Conservation (phyloP, 495 filamentous ascomycete species). For the Rhizodiscina lignyota region DNA sequence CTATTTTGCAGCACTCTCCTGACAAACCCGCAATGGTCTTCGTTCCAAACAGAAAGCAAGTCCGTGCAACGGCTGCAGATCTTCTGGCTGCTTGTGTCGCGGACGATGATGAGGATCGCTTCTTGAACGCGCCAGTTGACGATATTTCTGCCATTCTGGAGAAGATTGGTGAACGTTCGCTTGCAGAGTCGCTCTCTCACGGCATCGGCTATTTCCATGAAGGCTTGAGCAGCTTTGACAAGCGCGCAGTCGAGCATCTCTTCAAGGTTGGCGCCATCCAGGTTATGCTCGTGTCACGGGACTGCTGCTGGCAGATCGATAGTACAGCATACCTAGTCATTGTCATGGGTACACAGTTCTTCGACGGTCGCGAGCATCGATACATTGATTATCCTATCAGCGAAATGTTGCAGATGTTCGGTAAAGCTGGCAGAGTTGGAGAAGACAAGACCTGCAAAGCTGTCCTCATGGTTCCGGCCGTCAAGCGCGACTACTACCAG, state of each 20-base stretch:
- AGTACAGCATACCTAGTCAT: conserved; percentile 78
- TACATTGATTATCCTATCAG: conserved; percentile 95
- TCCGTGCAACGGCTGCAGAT: conserved; percentile 76
- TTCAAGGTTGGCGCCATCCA: conserved; percentile 88
- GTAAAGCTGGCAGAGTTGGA: conserved; percentile 66
- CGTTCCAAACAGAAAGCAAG: conserved; percentile 84
- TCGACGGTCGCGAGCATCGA: conserved; percentile 88
- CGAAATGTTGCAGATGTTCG: conserved; percentile 99
- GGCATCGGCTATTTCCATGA: conserved; percentile 97
- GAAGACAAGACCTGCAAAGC: conserved; percentile 71
- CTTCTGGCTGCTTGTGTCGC: conserved; percentile 67
- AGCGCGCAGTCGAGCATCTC: conserved; percentile 80
- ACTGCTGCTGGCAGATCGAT: conserved; percentile 93
- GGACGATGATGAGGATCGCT: conserved; percentile 86
- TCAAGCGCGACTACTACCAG: conserved; percentile 94
- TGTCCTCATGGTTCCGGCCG: conserved; percentile 84
- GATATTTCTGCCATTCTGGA: conserved; percentile 70
- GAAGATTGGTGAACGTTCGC: conserved; percentile 65
- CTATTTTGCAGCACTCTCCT: conserved; percentile 66
- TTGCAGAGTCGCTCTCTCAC: conserved; percentile 84
- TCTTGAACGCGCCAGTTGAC: conserved; percentile 64
- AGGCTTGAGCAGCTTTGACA: conserved; percentile 73
- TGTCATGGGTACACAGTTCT: conserved; percentile 98
- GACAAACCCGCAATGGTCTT: conserved; percentile 86
- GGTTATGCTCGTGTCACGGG: conserved; percentile 79